Conservation (phyloP, 1,139 yeast species). For the Suhomyces terraborum region DNA sequence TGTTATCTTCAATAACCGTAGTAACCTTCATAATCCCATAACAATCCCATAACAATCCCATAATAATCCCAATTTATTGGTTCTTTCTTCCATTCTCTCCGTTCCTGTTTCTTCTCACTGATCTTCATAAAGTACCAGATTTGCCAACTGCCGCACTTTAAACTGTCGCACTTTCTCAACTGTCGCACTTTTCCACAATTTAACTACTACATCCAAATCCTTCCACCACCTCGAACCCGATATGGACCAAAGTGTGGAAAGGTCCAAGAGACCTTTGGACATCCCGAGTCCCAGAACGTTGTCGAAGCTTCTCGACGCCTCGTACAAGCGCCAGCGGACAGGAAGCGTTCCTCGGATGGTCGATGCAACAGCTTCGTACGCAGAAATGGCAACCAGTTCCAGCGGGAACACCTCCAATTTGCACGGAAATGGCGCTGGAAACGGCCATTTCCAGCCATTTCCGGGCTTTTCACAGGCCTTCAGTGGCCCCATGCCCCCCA, state of each 20-base stretch:
- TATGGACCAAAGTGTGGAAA: conserved; percentile 9
- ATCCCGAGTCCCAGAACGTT: conserved; percentile 20
- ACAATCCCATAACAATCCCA: no score
- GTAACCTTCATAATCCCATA: no score
- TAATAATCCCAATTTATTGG: no score
- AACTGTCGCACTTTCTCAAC: background rate
- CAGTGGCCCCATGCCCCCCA: conserved; percentile 6
- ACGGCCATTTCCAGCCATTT: background rate
- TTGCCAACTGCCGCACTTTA: no score
- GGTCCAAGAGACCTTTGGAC: conserved; percentile 13
- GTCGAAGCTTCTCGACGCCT: conserved; percentile 16
- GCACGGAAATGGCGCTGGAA: background rate
- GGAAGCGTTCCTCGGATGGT: conserved; percentile 12
- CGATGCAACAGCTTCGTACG: conserved; percentile 4
- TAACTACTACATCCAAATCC: background rate
- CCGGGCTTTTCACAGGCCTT: background rate
- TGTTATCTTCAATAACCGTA: no score
- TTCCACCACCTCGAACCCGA: conserved; percentile 1
- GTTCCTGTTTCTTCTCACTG: no score
- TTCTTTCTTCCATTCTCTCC: no score
- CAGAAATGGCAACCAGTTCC: conserved; percentile 1
- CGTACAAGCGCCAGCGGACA: conserved; percentile 12
- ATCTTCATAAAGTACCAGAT: no score
- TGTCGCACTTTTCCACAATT: background rate
- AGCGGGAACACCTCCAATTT: no score